Conservation (phyloP, 2,329 filamentous ascomycete genomes). For the Helminthosporium solani region DNA sequence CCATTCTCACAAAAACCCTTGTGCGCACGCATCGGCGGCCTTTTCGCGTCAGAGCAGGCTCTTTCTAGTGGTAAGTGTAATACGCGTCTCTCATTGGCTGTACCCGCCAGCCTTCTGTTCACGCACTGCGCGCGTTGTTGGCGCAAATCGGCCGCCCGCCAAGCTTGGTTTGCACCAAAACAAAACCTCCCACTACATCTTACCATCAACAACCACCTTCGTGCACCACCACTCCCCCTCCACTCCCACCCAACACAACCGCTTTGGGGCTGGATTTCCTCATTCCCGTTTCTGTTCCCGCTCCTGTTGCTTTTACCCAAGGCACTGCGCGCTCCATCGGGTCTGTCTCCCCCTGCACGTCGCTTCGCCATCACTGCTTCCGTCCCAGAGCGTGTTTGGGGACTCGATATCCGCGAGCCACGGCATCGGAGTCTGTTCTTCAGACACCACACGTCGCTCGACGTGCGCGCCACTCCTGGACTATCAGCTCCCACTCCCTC, state of each 20-base stretch:
- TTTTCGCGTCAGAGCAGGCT: slow-evolving; percentile 23
- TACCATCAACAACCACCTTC: slow-evolving; percentile 39
- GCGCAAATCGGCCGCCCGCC: slow-evolving; percentile 27
- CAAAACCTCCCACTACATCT: slow-evolving; percentile 34
- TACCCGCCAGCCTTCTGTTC: slow-evolving; percentile 34
- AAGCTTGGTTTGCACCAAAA: slow-evolving; percentile 32
- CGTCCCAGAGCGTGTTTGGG: slow-evolving; percentile 33
- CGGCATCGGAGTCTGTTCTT: slow-evolving; percentile 21
- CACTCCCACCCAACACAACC: slow-evolving; percentile 21
- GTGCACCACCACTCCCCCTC: slow-evolving; percentile 27
- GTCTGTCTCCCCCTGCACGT: slow-evolving; percentile 30
- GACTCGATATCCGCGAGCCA: slow-evolving; percentile 31
- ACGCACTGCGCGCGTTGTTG: slow-evolving; percentile 27
- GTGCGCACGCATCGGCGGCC: not conserved
- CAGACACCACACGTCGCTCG: slow-evolving; percentile 19
- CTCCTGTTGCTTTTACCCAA: slow-evolving; percentile 26
- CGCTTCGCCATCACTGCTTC: slow-evolving; percentile 38
- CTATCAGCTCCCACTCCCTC: slow-evolving; percentile 25
- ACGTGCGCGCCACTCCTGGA: slow-evolving; percentile 22
- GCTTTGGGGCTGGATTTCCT: slow-evolving; percentile 37
- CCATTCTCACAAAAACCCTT: not conserved
- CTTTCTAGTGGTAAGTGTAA: slow-evolving; percentile 26
- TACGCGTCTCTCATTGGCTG: slow-evolving; percentile 37
- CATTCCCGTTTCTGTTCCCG: slow-evolving; percentile 28
- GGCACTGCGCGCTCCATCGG: slow-evolving; percentile 27